These are phyloP conservation scores for Fusarium buharicum DNA, from an alignment of 2,329 filamentous ascomycete genomes.

Conservation along the genomic window DNA sequence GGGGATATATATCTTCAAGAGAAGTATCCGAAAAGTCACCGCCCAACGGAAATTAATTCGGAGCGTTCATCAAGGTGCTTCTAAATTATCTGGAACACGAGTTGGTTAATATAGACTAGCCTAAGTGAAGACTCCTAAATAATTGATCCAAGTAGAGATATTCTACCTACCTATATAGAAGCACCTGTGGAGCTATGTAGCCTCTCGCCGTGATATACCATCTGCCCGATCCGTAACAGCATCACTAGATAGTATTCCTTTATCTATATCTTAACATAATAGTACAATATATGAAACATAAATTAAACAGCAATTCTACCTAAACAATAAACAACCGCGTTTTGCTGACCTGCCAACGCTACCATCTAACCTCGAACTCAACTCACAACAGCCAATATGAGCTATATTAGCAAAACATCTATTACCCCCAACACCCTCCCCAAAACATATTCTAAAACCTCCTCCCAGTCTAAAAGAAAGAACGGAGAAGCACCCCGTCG, in stretches of 20 bases:
- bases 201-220: not conserved
- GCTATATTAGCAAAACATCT: not conserved
- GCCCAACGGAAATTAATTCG: constrained; percentile 25
- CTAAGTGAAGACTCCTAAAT: fast-evolving
- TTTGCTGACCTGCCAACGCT: not conserved
- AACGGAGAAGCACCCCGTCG: constrained; percentile 1
- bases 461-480: constrained; percentile 16
- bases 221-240: not conserved
- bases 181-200: not conserved
- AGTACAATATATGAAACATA: constrained; percentile 1
- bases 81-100: not conserved
- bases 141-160: not conserved
- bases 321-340: constrained; percentile 2
- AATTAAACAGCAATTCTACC: not conserved
- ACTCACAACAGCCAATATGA: not conserved
- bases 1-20: constrained; percentile 6
- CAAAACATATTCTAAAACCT: not conserved
- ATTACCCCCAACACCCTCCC: not conserved
- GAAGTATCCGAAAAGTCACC: constrained; percentile 40
- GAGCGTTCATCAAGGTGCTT: constrained; percentile 7
- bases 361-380: not conserved
- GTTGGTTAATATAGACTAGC: not conserved
- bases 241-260: constrained; percentile 2
- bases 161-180: too few species aligned
- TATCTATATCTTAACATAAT: constrained; percentile 7